Evolutionary conservation across 352 stramenopile species (phyloP), one percentile per base, ranked within the genome.

Genomic region (Phytophthora cryptogea): DNA sequence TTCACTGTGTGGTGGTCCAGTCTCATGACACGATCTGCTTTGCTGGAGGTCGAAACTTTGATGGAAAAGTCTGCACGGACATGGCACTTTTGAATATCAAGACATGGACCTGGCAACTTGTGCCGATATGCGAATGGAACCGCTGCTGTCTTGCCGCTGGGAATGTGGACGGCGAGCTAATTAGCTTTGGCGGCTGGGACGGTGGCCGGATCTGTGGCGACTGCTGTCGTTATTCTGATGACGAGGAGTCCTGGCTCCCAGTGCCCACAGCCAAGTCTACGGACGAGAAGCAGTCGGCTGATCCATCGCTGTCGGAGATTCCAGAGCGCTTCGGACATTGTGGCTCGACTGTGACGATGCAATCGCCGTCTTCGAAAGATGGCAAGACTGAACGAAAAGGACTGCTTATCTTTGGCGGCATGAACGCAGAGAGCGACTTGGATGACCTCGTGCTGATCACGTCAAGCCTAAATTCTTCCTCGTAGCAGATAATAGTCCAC

Each of bases 101-200:
- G 3, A 53, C 36, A 0, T 88, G 76, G 80, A 49, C 55, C 17
- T 90, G 78, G 80, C 65, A 83, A 36, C 62, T 84, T 11, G 61
- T 86, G 4, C 72, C 70, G 9, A 76, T 86, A 32, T 81, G 75
- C 39, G 76, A 77, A 27, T 88, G 76, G 74, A 81, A 80, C 30
- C 67, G 76, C 9, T 90, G 78, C 42, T 76, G 78, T 1, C 64
- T 88, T 31, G 64, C 45, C 11, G 66, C 72, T 26, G 78, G 54
- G 0, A 28, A 60, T 10, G 28, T 88, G 0, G 32, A 74, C 13
- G 55, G 60, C 0, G 40, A 57, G 1, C 35, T 88, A 7, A 51
- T 83, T 16, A 84, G 72, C 52, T 83, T 88, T 57, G 80, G 76
- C 0, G 80, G 80, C 1, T 89, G 77, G 43, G 67, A 89, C 37